phyloP scores from a whole-genome alignment of 129 eudicot species.

The Heracleum sosnowskyi region DNA sequence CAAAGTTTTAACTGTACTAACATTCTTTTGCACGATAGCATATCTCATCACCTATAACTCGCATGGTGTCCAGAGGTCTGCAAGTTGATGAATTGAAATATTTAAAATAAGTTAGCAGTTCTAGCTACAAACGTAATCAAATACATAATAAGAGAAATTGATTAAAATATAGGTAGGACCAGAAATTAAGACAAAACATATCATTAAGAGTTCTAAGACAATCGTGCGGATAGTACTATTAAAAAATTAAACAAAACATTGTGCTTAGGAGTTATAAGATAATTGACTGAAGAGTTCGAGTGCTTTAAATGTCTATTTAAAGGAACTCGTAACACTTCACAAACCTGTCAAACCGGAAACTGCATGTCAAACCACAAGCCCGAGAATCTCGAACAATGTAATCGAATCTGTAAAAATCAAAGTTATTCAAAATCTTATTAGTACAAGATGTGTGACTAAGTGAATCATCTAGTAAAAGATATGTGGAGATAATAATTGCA shows the following conservation, averaged over 20 bases:
- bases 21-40: slow-evolving; percentile 94
- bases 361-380: slow-evolving; percentile 83
- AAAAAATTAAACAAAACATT: neutral
- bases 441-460: neutral
- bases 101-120: neutral
- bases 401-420: slow-evolving; percentile 53
- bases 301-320: neutral
- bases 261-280: neutral
- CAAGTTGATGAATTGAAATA: slow-evolving; percentile 5
- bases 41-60: slow-evolving; percentile 81
- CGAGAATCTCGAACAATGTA: slow-evolving; percentile 87
- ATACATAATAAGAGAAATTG: neutral
- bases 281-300: neutral
- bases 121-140: neutral
- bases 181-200: neutral
- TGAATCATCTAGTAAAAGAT: slow-evolving; percentile 8
- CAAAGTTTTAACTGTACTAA: slow-evolving; percentile 32
- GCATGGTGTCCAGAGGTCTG: slow-evolving; percentile 86
- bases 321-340: neutral
- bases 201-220: neutral
- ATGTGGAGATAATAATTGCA: neutral
- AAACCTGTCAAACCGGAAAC: slow-evolving; percentile 70
- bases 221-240: neutral
- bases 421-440: neutral
- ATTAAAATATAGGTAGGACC: neutral